Evolutionary conservation across 2,329 filamentous ascomycete genomes (phyloP), one percentile per base, ranked within the genome.

Genomic region (Didymella segeticola): DNA sequence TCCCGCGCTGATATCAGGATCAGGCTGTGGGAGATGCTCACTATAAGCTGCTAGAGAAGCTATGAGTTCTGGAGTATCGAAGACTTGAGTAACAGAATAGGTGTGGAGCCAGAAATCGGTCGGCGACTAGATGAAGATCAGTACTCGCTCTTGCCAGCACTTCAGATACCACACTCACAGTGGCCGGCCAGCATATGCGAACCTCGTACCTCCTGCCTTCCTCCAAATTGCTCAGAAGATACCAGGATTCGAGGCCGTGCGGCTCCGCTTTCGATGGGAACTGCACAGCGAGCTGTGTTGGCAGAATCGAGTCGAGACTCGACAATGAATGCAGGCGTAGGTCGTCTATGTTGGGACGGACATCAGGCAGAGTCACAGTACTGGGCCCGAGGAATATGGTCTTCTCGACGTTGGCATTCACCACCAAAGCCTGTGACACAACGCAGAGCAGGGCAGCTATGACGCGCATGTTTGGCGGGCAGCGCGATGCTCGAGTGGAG

Each of bases 101-200:
- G 87, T 85, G 54, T 86, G 80, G 19, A 97, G 78, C 57, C 78
- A 81, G 77, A 97, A 96, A 20, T 83, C 78, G 0, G 93, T 96
- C 37, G 93, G 93, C 87, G 96, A 89, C 93, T 97, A 58, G 3
- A 17, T 46, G 27, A 5, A 15, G 43, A 61, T 67, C 57, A 66
- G 63, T 42, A 58, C 47, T 19, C 27, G 51, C 12, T 9, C 27
- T 17, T 57, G 48, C 22, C 14, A 22, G 42, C 47, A 51, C 54
- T 58, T 27, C 3, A 9, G 38, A 5, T 22, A n/a, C 15, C 14
- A 30, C 26, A 82, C 89, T 76, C 82, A 96, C 93, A 56, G 89
- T 95, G 33, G 95, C 95, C 56, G 91, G 83, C 93, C 93, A 99
- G 78, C 93, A 98, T 55, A 97, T 82, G 48, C 95, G 87, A 42